Evolutionary conservation across 768 basidiomycete species (phyloP).

Genomic region (Naganishia kalamii): DNA sequence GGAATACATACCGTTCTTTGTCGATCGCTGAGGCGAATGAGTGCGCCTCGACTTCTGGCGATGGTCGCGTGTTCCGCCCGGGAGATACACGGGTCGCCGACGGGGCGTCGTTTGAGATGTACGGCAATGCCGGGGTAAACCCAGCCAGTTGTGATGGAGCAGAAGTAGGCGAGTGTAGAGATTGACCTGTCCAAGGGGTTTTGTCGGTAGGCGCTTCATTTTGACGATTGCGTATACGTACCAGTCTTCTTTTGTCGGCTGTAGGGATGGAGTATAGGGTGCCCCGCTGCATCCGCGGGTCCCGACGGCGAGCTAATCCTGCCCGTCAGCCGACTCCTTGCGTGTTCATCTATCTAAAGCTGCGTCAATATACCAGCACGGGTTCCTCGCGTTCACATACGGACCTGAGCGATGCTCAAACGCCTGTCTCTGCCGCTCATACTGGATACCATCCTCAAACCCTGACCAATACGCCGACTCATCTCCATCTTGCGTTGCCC

Average conservation of each 20-base stretch:
- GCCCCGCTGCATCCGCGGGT: no score
- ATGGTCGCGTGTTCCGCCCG: neutral
- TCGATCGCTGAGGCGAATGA: neutral
- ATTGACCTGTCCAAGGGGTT: no score
- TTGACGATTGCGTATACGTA: no score
- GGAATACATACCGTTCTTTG: neutral
- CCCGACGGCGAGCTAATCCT: neutral
- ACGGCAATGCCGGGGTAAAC: neutral
- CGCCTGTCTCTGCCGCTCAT: conserved; percentile 5
- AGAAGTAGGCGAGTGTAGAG: no score
- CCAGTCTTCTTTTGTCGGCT: no score
- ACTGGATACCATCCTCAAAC: conserved; percentile 3
- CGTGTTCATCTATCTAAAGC: neutral
- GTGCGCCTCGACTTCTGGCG: neutral
- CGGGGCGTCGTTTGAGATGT: neutral
- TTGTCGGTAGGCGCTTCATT: no score
- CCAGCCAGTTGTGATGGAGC: neutral
- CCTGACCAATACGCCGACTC: neutral
- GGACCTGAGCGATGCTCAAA: neutral
- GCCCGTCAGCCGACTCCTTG: neutral
- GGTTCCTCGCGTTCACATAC: neutral
- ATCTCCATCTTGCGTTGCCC: neutral
- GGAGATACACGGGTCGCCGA: neutral
- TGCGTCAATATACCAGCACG: neutral
- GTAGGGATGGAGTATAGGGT: no score